Conservation (phyloP, 768 basidiomycete genomes). For the Mycena galericulata region DNA sequence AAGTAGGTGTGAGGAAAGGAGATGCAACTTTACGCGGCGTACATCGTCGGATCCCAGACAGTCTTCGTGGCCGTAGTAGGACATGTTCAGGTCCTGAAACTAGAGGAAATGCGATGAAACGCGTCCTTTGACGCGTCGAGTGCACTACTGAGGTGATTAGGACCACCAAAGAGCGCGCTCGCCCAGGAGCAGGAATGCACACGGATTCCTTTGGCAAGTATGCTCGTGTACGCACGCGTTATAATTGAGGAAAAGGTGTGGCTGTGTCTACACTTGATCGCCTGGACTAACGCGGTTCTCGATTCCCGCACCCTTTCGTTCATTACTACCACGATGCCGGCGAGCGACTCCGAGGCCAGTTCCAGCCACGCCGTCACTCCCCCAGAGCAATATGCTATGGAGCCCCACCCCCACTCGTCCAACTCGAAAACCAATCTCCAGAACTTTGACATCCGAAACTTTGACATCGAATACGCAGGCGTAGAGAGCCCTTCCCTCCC, state of each 20-base stretch:
- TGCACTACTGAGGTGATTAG: no score
- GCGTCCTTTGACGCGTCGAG: conserved; percentile 20
- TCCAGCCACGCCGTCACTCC: conserved; percentile 4
- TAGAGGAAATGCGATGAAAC: no score
- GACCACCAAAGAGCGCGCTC: no score
- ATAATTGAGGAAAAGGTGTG: no score
- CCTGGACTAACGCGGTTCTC: background rate
- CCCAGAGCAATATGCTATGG: background rate
- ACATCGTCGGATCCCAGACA: conserved; percentile 37
- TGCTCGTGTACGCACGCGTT: no score
- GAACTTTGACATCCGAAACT: conserved; percentile 27
- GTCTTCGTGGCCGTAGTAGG: conserved; percentile 27
- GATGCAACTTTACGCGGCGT: background rate
- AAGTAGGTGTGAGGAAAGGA: background rate
- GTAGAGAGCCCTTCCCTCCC: conserved; percentile 13
- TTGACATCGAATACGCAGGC: conserved; percentile 28
- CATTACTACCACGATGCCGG: conserved; percentile 7
- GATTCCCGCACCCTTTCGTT: background rate
- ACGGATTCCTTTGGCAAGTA: no score
- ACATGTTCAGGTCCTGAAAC: background rate
- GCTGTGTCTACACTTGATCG: no score
- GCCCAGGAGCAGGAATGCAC: no score
- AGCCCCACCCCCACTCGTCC: background rate
- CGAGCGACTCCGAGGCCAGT: conserved; percentile 27
- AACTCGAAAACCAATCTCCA: conserved; percentile 23